A percentile compares a stretch with the other conserved stretches of the same genome.
These are phyloP conservation scores for Colletotrichum tanaceti DNA, from an alignment of 2,329 filamentous ascomycete genomes.

Conservation along the genomic window DNA sequence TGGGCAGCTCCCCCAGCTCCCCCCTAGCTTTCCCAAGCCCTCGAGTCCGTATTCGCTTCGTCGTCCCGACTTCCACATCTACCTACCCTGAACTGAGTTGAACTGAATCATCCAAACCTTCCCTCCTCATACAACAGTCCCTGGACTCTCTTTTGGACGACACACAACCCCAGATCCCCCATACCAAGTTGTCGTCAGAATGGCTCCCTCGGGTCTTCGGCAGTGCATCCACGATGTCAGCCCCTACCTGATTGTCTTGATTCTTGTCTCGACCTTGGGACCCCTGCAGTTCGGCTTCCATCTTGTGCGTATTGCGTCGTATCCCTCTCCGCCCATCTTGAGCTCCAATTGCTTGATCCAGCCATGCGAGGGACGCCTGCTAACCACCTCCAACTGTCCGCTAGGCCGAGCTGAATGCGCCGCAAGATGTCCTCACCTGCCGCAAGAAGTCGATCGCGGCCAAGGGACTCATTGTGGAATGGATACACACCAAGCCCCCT, in stretches of 20 bases:
- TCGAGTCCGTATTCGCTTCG: conserved; percentile 15
- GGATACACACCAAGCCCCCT: conserved; percentile 46
- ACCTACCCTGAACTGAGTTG: conserved; percentile 2
- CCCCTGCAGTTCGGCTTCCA: conserved; percentile 96
- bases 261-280: conserved; percentile 82
- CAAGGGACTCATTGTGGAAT: conserved; percentile 43
- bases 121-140: neutral
- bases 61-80: conserved; percentile 20
- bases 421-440: conserved; percentile 93
- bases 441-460: conserved; percentile 63
- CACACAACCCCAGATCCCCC: neutral
- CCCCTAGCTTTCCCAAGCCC: conserved; percentile 11
- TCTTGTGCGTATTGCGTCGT: conserved; percentile 66
- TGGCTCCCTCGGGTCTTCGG: conserved; percentile 54
- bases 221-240: conserved; percentile 67
- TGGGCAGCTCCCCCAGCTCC: conserved; percentile 21
- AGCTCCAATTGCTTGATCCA: conserved; percentile 6
- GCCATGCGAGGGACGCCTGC: neutral
- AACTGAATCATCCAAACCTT: neutral
- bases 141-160: conserved; percentile 11
- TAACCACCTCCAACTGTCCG: conserved; percentile 9
- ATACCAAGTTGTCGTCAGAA: conserved; percentile 39
- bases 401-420: conserved; percentile 93
- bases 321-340: conserved; percentile 27
- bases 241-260: conserved; percentile 79